These are phyloP conservation scores for Penicillium steckii DNA, from an alignment of 495 filamentous ascomycete genomes.

Conservation along the genomic window DNA sequence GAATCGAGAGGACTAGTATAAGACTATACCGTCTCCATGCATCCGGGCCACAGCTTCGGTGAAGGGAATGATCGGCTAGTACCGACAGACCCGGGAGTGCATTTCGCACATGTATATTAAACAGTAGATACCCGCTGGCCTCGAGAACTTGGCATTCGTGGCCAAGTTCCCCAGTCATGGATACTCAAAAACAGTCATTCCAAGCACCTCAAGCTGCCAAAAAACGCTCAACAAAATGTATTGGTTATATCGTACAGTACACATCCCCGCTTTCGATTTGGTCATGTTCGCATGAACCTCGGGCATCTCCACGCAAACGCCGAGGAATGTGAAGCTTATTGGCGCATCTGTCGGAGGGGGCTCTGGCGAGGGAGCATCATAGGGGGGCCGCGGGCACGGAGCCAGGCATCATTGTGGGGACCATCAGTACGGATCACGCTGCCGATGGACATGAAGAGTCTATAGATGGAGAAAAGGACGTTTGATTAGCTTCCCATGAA, in stretches of 20 bases:
- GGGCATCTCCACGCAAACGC: slow-evolving; percentile 5
- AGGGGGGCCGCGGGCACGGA: slow-evolving; percentile 44
- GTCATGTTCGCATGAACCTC: slow-evolving; percentile 25
- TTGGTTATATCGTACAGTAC: slow-evolving; percentile 39
- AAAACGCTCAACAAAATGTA: slow-evolving; percentile 17
- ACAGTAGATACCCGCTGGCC: background rate
- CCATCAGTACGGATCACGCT: slow-evolving; percentile 90
- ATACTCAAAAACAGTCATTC: background rate
- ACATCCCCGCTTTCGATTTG: slow-evolving; percentile 15
- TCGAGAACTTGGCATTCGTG: background rate
- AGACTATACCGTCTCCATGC: too few species aligned
- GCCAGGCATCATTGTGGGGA: slow-evolving; percentile 48
- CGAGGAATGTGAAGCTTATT: slow-evolving; percentile 21
- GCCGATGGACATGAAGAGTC: slow-evolving; percentile 99
- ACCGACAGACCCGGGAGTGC: too few species aligned
- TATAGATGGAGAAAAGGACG: slow-evolving; percentile 31
- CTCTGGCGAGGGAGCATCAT: slow-evolving; percentile 49
- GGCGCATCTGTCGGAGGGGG: slow-evolving; percentile 35
- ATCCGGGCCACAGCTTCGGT: too few species aligned
- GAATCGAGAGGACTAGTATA: too few species aligned
- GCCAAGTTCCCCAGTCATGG: background rate
- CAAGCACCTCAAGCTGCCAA: background rate
- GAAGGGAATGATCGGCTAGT: too few species aligned
- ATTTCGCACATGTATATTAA: slow-evolving; percentile 5
- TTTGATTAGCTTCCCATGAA: slow-evolving; percentile 6